Evolutionary conservation across 768 basidiomycete genomes (phyloP), one percentile per base, ranked within the genome.

Genomic region (Amanita jacksonii): DNA sequence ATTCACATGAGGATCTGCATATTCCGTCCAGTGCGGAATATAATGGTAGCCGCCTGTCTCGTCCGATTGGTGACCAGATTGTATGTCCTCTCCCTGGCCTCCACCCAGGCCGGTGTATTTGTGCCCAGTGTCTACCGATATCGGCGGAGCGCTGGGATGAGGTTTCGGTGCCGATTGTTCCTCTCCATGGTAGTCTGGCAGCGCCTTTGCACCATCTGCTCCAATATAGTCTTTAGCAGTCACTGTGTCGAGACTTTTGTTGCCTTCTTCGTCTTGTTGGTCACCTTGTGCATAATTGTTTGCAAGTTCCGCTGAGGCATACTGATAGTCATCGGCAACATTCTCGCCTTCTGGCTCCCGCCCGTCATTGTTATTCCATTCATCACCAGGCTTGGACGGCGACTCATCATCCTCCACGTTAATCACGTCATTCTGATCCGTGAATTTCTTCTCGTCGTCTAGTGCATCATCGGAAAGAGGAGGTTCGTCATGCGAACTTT

Each of bases 1-100:
- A 48, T 67, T 52, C 3, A 63, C 64, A 19, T 48, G 40, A 3
- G 67, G 67, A 45, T 71, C 67, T 1, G 68, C 69, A 42, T 66
- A 69, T 45, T 69, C 62, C 23, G 60, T 63, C 69, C 69, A 71
- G 41, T 69, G 66, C 6, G 57, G 62, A 7, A 49, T 34, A 4
- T 48, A 31, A 54, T 53, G 42, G 54, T 45, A 2, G 54, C 51
- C 34, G 53, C 47, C 41, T 56, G 54, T n/a, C 50, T 53, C 33
- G 53, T 54, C 3, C 38, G 37, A 23, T 2, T 23, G 38, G 15
- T 27, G 19, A 41, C 20, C n/a, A 24, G 23, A n/a, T 38, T 36
- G 25, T 16, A 18, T 27, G 22, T 24, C 32, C 35, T 45, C 24
- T 30, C 12, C 23, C 30, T 27, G 33, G 24, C 37, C 13, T 39